These are phyloP conservation scores for Fusarium robinianum DNA, from an alignment of 2,329 filamentous ascomycete genomes.

Conservation along the genomic window DNA sequence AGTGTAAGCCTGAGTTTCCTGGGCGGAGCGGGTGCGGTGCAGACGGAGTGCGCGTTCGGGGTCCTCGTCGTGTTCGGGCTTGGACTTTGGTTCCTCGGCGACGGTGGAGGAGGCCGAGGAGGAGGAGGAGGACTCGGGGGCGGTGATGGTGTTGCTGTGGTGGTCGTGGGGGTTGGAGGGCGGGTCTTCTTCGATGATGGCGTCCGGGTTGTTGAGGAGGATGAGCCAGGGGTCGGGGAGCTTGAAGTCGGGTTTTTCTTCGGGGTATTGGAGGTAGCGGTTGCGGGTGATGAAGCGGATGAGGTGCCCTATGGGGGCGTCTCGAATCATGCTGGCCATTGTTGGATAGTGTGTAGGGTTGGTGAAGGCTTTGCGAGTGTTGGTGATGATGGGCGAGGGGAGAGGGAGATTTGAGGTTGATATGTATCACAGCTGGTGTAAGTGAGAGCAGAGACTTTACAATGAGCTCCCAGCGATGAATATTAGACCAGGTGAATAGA, in stretches of 20 bases:
- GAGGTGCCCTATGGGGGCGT: constrained; percentile 62
- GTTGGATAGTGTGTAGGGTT: constrained; percentile 4
- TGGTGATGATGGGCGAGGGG: background rate
- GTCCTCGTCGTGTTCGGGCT: constrained; percentile 20
- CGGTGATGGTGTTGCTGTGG: constrained; percentile 15
- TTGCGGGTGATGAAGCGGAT: constrained; percentile 59
- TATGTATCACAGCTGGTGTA: too few relatives aligned
- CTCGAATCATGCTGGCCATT: constrained; percentile 50
- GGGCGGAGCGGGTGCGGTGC: constrained; percentile 31
- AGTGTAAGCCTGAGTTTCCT: constrained; percentile 30
- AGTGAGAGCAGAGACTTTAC: too few relatives aligned
- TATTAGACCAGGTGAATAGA: too few relatives aligned
- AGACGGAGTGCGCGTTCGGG: constrained; percentile 22
- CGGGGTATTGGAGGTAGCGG: constrained; percentile 60
- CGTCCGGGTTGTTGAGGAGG: constrained; percentile 41
- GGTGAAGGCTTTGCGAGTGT: background rate
- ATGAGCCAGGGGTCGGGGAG: constrained; percentile 49
- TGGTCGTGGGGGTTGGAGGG: constrained; percentile 9
- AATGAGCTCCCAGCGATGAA: too few relatives aligned
- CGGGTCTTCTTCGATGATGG: constrained; percentile 21
- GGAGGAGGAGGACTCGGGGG: constrained; percentile 28
- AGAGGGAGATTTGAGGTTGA: too few relatives aligned
- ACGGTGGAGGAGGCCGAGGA: constrained; percentile 34
- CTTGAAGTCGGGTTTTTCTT: constrained; percentile 60
- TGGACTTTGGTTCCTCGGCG: constrained; percentile 20